These are phyloP conservation scores for Cladobotryum mycophilum DNA, from an alignment of 2,329 filamentous ascomycete genomes.

Conservation along the genomic window DNA sequence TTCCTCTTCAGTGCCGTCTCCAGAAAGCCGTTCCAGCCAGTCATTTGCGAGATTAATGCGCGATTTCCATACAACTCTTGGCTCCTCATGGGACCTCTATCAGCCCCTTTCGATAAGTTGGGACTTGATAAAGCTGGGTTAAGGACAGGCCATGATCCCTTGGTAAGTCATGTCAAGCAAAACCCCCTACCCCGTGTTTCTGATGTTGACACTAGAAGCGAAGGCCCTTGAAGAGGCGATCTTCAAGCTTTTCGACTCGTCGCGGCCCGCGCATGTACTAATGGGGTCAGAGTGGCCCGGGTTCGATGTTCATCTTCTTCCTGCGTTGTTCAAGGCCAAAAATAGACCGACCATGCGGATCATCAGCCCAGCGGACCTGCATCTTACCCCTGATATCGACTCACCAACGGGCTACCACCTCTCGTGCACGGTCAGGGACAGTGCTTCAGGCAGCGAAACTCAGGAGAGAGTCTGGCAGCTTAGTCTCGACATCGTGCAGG, in stretches of 20 bases:
- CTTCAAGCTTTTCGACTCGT: too few relatives aligned
- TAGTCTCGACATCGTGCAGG: background rate
- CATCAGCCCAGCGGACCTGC: background rate
- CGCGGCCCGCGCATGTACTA: too few relatives aligned
- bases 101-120: too few relatives aligned
- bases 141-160: too few relatives aligned
- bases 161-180: too few relatives aligned
- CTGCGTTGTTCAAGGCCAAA: background rate
- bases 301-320: too few relatives aligned
- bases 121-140: too few relatives aligned
- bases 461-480: background rate
- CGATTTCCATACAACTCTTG: slow-evolving; percentile 5
- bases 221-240: too few relatives aligned
- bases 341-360: background rate
- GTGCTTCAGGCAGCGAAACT: background rate
- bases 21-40: background rate
- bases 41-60: slow-evolving; percentile 5
- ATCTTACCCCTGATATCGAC: background rate
- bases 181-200: too few relatives aligned
- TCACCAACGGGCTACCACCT: background rate
- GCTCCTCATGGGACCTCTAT: background rate
- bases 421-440: background rate
- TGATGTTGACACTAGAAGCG: too few relatives aligned
- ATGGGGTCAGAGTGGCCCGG: too few relatives aligned
- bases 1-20: slow-evolving; percentile 2